These are phyloP conservation scores for Gamarada debralockiae DNA, from an alignment of 495 filamentous ascomycete genomes.

Conservation along the genomic window DNA sequence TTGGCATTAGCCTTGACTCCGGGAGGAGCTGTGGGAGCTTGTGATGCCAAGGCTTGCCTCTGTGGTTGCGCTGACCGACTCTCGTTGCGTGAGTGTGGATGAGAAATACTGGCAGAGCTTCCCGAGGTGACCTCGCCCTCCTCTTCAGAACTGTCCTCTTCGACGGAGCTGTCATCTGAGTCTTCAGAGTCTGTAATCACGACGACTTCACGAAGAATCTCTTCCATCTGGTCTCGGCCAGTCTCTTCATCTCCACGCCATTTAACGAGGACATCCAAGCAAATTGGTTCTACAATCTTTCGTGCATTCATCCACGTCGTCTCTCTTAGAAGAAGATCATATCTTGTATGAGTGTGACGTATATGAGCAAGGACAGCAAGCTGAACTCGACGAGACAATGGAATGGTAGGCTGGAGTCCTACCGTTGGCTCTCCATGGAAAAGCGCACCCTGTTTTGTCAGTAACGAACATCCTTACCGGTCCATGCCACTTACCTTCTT, in stretches of 20 bases:
- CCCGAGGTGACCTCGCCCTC: constrained; percentile 23
- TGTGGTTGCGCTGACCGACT: neutral
- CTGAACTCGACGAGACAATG: constrained; percentile 71
- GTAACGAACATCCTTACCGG: neutral
- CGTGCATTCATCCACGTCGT: constrained; percentile 66
- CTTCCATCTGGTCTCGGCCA: constrained; percentile 68
- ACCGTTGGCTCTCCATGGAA: constrained; percentile 46
- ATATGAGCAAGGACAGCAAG: constrained; percentile 85
- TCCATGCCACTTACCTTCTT: constrained; percentile 56
- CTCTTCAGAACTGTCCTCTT: constrained; percentile 19
- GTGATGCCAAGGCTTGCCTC: neutral
- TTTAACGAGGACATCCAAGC: constrained; percentile 68
- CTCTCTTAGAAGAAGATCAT: constrained; percentile 70
- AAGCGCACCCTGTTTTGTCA: constrained; percentile 17
- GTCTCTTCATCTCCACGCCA: constrained; percentile 88
- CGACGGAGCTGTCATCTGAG: constrained; percentile 38
- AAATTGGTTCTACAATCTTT: constrained; percentile 62
- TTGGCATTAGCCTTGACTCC: constrained; percentile 18
- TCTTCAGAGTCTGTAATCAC: constrained; percentile 79
- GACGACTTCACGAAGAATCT: constrained; percentile 77
- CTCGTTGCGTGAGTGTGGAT: neutral
- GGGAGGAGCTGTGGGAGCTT: neutral
- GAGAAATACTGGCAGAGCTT: constrained; percentile 13
- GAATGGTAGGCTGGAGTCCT: constrained; percentile 61
- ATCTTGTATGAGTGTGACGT: constrained; percentile 80